These are phyloP conservation scores for Colletotrichum echinochloae DNA, from an alignment of 2,329 filamentous ascomycete species.

Conservation along the genomic window DNA sequence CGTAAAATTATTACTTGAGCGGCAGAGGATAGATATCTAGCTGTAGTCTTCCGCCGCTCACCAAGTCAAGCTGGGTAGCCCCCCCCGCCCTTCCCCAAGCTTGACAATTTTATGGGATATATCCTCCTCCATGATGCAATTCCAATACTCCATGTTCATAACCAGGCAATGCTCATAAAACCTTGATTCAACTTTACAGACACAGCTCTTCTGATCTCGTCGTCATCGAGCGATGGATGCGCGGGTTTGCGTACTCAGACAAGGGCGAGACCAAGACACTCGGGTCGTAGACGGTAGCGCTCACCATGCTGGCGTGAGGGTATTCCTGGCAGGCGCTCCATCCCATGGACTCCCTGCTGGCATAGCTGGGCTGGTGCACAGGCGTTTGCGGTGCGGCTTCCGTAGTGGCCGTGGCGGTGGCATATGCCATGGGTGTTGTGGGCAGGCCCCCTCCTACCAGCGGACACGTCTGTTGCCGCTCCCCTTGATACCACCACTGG, in stretches of 20 bases:
- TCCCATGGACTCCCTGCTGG: slow-evolving; percentile 43
- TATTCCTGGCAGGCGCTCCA: slow-evolving; percentile 44
- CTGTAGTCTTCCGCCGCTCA: not conserved
- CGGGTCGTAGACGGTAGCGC: slow-evolving; percentile 25
- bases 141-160: slow-evolving; percentile 8
- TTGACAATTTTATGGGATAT: slow-evolving; percentile 30
- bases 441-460: slow-evolving; percentile 47
- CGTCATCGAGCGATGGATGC: slow-evolving; percentile 52
- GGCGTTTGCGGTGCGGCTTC: slow-evolving; percentile 15
- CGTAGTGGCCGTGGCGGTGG: slow-evolving; percentile 6
- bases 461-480: slow-evolving; percentile 44
- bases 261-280: slow-evolving; percentile 53
- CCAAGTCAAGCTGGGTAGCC: not conserved
- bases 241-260: slow-evolving; percentile 46
- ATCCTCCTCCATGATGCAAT: slow-evolving; percentile 25
- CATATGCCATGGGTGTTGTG: slow-evolving; percentile 36
- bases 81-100: not conserved
- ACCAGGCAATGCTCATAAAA: not conserved
- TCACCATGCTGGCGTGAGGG: slow-evolving; percentile 32
- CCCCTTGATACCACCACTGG: slow-evolving; percentile 68
- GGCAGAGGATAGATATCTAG: not conserved
- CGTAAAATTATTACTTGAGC: slow-evolving; percentile 16
- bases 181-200: slow-evolving; percentile 39
- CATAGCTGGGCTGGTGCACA: slow-evolving; percentile 2
- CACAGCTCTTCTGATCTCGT: slow-evolving; percentile 59